Base-by-base conservation (phyloP, 1,139 yeast genomes). In the Lodderomyces pseudojiufengensis region DNA sequence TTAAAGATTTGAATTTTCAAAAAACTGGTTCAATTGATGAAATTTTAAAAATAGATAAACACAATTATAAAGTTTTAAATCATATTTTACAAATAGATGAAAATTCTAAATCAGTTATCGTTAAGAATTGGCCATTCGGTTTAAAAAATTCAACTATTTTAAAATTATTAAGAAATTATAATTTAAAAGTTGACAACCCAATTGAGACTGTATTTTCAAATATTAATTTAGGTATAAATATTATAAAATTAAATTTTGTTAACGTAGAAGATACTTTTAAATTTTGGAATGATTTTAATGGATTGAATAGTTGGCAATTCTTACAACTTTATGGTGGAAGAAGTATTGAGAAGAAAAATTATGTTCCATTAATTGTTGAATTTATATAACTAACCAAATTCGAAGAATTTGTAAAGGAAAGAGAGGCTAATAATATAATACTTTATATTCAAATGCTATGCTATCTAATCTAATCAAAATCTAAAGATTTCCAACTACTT, bases 401-500 rank as follows among this genome's bases (percentile, higher is more conserved):
- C n/a, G n/a, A n/a, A n/a, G n/a, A n/a, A n/a, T n/a, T n/a, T n/a
- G n/a, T n/a, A n/a, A n/a, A n/a, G n/a, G n/a, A n/a, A n/a, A n/a
- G n/a, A n/a, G n/a, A n/a, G n/a, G n/a, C n/a, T n/a, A n/a, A n/a
- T n/a, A n/a, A n/a, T n/a, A n/a, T n/a, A n/a, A n/a, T n/a, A n/a
- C n/a, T n/a, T n/a, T n/a, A n/a, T 18, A 5, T 18, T 18, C 7
- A 7, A 18, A 18, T 18, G 20, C 20, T 18, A n/a, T n/a, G n/a
- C n/a, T 18, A 18, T 18, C 7, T 18, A 5, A 8, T 23, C 22
- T 18, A 29, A 18, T 33, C 44, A 38, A 46, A 51, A 27, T 61
- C 80, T 39, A 83, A 70, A 21, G 78, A 71, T 49, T 87, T 74
- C 95, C 95, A 86, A 26, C 92, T 85, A 46, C 80, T 84, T 32